Percentiles rank a stretch among this genome's conserved stretches.
These are phyloP conservation scores for Plectosphaerella plurivora DNA, from an alignment of 2,329 filamentous ascomycete genomes.

Conservation along the genomic window DNA sequence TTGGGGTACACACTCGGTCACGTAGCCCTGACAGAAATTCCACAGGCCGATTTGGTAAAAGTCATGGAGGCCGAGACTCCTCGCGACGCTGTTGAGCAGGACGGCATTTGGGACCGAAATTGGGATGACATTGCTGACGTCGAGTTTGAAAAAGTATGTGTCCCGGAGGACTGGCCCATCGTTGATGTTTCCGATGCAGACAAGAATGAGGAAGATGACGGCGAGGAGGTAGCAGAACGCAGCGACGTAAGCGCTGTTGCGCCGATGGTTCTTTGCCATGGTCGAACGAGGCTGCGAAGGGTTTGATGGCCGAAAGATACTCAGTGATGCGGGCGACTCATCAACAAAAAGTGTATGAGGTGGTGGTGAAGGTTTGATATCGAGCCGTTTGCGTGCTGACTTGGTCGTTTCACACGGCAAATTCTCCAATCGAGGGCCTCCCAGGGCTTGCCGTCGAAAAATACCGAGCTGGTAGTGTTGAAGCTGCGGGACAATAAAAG, in stretches of 20 bases:
- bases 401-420: too few relatives aligned
- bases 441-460: too few relatives aligned
- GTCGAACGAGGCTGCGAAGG: not conserved
- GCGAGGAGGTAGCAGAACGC: slow-evolving; percentile 69
- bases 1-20: slow-evolving; percentile 54
- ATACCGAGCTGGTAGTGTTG: too few relatives aligned
- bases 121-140: slow-evolving; percentile 78
- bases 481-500: too few relatives aligned
- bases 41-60: slow-evolving; percentile 92
- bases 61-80: slow-evolving; percentile 82
- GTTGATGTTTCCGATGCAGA: slow-evolving; percentile 70
- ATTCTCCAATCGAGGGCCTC: too few relatives aligned
- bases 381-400: not conserved
- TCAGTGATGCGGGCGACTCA: not conserved
- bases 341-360: too few relatives aligned
- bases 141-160: slow-evolving; percentile 81
- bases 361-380: not conserved
- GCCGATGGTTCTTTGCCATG: slow-evolving; percentile 43
- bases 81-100: slow-evolving; percentile 82
- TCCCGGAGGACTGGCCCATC: slow-evolving; percentile 56
- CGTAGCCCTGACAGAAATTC: slow-evolving; percentile 87
- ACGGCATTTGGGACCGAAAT: slow-evolving; percentile 64
- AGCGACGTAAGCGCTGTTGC: slow-evolving; percentile 59
- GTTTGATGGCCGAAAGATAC: not conserved
- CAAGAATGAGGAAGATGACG: slow-evolving; percentile 75